Conservation (phyloP, 2,329 filamentous ascomycete genomes). For the Fusarium albidum region DNA sequence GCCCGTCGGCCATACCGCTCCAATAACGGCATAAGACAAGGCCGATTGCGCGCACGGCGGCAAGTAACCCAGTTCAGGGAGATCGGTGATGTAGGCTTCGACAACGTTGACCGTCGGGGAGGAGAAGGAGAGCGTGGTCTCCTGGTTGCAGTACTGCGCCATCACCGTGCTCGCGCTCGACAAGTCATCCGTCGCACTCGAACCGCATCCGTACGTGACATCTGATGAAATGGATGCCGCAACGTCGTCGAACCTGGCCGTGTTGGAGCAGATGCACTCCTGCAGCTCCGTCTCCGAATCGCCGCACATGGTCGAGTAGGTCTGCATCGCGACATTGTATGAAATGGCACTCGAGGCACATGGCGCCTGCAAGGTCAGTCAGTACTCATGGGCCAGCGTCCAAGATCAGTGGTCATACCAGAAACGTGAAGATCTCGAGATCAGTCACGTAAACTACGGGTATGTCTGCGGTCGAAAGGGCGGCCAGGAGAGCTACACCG, state of each 20-base stretch:
- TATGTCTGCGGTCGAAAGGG: slow-evolving; percentile 35
- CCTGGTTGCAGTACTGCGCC: slow-evolving; percentile 59
- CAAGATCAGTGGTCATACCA: slow-evolving; percentile 43
- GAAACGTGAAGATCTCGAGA: slow-evolving; percentile 50
- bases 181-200: slow-evolving; percentile 56
- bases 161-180: slow-evolving; percentile 56
- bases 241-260: slow-evolving; percentile 50
- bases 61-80: slow-evolving; percentile 50
- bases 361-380: slow-evolving; percentile 51
- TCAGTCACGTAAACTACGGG: slow-evolving; percentile 58
- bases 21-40: slow-evolving; percentile 44
- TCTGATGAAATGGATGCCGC: slow-evolving; percentile 49
- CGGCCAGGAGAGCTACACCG: slow-evolving; percentile 10
- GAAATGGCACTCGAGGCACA: slow-evolving; percentile 58
- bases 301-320: slow-evolving; percentile 51
- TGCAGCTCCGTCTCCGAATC: slow-evolving; percentile 55
- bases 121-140: slow-evolving; percentile 48
- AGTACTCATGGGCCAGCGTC: not conserved
- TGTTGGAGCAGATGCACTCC: slow-evolving; percentile 61
- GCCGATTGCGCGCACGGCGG: slow-evolving; percentile 48
- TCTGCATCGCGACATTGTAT: slow-evolving; percentile 53
- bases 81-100: slow-evolving; percentile 58
- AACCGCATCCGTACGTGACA: slow-evolving; percentile 54
- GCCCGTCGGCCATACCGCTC: slow-evolving; percentile 31
- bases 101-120: slow-evolving; percentile 53